phyloP scores from a whole-genome alignment of 148 eudicot species.

The Silene uniflora region DNA sequence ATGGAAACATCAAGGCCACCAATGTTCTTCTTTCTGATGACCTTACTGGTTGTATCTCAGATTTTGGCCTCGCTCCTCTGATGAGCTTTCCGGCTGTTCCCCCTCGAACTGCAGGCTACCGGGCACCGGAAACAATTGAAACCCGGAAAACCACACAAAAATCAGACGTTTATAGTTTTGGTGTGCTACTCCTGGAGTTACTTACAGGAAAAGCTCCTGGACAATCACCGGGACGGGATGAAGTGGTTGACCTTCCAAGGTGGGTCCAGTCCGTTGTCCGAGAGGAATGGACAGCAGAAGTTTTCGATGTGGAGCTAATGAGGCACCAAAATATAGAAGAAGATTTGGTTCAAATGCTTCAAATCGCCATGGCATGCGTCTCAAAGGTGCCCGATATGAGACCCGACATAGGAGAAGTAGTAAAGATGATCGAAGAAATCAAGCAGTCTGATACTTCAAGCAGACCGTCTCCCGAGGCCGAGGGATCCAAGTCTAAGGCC shows the following conservation, averaged over 20 bases:
- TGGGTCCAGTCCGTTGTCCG: slow-evolving; percentile 97
- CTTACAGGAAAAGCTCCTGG: slow-evolving; percentile 88
- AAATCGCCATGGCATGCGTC: slow-evolving; percentile 91
- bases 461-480: slow-evolving; percentile 46
- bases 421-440: slow-evolving; percentile 73
- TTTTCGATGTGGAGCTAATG: slow-evolving; percentile 72
- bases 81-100: slow-evolving; percentile 64
- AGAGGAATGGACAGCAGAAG: slow-evolving; percentile 98
- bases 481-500: slow-evolving; percentile 44
- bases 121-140: slow-evolving; percentile 76
- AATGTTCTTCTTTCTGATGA: slow-evolving; percentile 75
- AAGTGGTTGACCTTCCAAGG: slow-evolving; percentile 67
- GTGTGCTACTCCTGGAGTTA: slow-evolving; percentile 79
- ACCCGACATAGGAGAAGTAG: slow-evolving; percentile 72
- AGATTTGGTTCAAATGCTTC: slow-evolving; percentile 95
- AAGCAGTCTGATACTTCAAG: slow-evolving; percentile 47
- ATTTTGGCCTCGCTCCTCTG: slow-evolving; percentile 67
- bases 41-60: slow-evolving; percentile 56
- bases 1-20: slow-evolving; percentile 89
- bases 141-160: slow-evolving; percentile 60
- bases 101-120: slow-evolving; percentile 63
- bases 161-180: slow-evolving; percentile 85
- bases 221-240: slow-evolving; percentile 65
- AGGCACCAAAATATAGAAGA: slow-evolving; percentile 72
- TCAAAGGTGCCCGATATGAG: slow-evolving; percentile 68